Conservation (phyloP, 1,284 basidiomycete species). For the Jaminaea rosea region DNA sequence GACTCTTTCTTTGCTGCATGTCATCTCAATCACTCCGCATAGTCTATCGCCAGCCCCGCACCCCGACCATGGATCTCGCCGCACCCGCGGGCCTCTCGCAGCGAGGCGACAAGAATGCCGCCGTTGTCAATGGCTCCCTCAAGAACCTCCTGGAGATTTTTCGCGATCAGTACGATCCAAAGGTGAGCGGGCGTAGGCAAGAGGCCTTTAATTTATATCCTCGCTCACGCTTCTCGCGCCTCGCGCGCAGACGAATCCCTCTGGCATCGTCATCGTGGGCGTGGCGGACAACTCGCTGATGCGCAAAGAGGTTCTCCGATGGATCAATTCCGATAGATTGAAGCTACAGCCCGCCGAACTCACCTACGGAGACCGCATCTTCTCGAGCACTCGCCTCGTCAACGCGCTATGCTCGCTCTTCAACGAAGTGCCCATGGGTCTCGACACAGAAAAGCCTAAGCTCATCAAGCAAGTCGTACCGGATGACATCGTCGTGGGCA, state of each 20-base stretch:
- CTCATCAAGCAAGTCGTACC: slow-evolving; percentile 14
- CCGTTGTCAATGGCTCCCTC: background rate
- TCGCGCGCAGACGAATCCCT: slow-evolving; percentile 18
- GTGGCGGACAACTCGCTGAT: slow-evolving; percentile 31
- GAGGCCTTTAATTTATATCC: too few species aligned
- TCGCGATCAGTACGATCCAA: background rate
- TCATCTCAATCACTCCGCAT: too few species aligned
- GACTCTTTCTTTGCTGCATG: too few species aligned
- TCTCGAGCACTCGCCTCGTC: slow-evolving; percentile 14
- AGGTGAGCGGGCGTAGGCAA: too few species aligned
- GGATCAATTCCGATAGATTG: slow-evolving; percentile 14
- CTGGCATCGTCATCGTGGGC: slow-evolving; percentile 31
- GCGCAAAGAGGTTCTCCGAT: slow-evolving; percentile 20
- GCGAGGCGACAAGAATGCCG: background rate
- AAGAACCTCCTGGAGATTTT: background rate
- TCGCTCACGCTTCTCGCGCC: too few species aligned
- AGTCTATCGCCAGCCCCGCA: too few species aligned
- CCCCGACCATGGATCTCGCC: too few species aligned
- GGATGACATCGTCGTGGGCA: slow-evolving; percentile 26
- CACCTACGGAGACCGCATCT: slow-evolving; percentile 28
- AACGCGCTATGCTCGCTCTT: slow-evolving; percentile 17
- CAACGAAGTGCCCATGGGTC: slow-evolving; percentile 16
- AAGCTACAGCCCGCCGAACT: slow-evolving; percentile 20
- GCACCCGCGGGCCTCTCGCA: too few species aligned
- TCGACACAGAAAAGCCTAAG: slow-evolving; percentile 17